Evolutionary conservation across 345 rosid genomes (phyloP), one percentile per base, ranked within the genome.

Genomic region (Eucalyptus curtisii): DNA sequence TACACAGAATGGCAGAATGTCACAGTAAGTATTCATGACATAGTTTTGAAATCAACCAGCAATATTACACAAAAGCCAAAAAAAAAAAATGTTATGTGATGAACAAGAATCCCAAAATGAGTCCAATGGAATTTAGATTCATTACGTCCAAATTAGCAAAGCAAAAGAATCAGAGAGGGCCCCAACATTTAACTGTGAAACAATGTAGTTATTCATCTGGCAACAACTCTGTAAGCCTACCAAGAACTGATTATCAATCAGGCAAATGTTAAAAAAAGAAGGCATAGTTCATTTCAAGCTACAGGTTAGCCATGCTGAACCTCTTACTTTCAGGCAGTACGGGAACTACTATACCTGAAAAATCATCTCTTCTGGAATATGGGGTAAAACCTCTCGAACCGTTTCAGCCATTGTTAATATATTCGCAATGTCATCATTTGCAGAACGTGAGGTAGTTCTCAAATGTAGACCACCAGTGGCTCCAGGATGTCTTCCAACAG

Each of bases 351-450:
- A 40, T 93, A 98, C 99, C 99, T 96, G 96, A 88, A 95, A 93
- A 90, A 98, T 98, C 88, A 97, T 88, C 91, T 98, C 99, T 89
- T 96, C 98, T 3, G 99, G 98, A 89, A 98, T 87, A 49, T 97
- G 99, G 52, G 99, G 99, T 92, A 98, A 92, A 93, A 98, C 98
- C 92, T 98, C 99, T 68, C 97, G 92, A 50, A 97, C 99, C 68
- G 97, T 95, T 91, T 95, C 99, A 15, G 99, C 97, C 99, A 98
- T 98, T 13, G 97, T 95, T 92, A 98, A 95, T 86, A 98, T 90
- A 91, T 93, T 95, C 59, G 95, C 96, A 90, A 97, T 66, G 91
- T 91, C 92, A 86, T 95, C 97, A 91, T 91, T 91, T 68, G 91
- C 91, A 87, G 91, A 86, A n/a, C 87, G 94, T 86, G 97, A 88